These are phyloP conservation scores for Oryza australiensis DNA, from an alignment of 176 grass and related monocot genomes.

Conservation along the genomic window DNA sequence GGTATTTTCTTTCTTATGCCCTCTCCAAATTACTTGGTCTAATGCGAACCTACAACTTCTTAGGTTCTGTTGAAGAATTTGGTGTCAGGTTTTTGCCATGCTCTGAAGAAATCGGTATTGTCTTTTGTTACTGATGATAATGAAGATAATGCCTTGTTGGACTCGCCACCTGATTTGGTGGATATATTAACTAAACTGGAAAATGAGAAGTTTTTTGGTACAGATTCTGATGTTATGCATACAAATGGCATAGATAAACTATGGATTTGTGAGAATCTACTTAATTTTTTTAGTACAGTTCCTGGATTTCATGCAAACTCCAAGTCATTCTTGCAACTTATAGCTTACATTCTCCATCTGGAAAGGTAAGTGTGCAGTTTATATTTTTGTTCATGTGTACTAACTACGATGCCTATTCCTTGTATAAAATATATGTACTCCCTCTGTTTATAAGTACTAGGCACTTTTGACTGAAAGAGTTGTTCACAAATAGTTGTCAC, in stretches of 20 bases:
- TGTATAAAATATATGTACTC: neutral
- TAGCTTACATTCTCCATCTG: slow-evolving; percentile 82
- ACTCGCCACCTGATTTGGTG: slow-evolving; percentile 68
- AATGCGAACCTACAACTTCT: slow-evolving; percentile 18
- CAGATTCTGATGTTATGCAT: slow-evolving; percentile 34
- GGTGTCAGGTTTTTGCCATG: slow-evolving; percentile 57
- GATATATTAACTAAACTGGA: slow-evolving; percentile 50
- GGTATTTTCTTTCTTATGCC: neutral
- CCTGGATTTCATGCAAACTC: slow-evolving; percentile 70
- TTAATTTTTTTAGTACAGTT: slow-evolving; percentile 62
- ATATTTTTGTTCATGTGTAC: slow-evolving; percentile 30
- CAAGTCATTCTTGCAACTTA: slow-evolving; percentile 51
- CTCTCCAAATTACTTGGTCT: slow-evolving; percentile 24
- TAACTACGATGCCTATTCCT: slow-evolving; percentile 5
- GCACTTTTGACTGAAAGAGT: slow-evolving; percentile 1
- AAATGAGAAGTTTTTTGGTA: slow-evolving; percentile 38
- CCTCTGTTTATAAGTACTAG: neutral
- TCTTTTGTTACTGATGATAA: slow-evolving; percentile 39
- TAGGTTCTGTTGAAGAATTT: slow-evolving; percentile 80
- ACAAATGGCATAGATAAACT: slow-evolving; percentile 45
- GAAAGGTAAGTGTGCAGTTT: slow-evolving; percentile 69
- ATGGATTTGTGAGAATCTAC: slow-evolving; percentile 66
- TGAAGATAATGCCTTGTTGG: slow-evolving; percentile 47
- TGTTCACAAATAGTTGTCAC: neutral
- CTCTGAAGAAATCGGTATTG: slow-evolving; percentile 62